phyloP scores from a whole-genome alignment of 352 stramenopile genomes.

The Pythium aquatile region DNA sequence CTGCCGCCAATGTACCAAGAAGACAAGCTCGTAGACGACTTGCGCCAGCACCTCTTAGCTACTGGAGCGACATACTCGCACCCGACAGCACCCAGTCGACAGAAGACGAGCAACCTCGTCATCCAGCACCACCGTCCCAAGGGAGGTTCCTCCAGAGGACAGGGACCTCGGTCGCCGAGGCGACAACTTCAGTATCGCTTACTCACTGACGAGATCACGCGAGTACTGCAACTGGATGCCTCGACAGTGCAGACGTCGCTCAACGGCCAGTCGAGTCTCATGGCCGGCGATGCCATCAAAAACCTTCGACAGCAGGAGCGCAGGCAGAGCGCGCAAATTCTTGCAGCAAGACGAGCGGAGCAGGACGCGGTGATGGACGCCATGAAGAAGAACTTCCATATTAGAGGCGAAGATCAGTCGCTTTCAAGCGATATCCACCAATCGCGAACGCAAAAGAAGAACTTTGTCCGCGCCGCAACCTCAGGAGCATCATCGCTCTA shows the following conservation, averaged over 20 bases:
- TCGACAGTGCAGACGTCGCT: slow-evolving; percentile 13
- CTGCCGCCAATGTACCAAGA: slow-evolving; percentile 47
- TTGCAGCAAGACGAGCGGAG: slow-evolving; percentile 5
- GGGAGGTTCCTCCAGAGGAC: not conserved
- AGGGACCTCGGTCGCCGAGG: not conserved
- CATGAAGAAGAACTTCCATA: slow-evolving; percentile 6
- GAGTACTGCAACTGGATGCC: slow-evolving; percentile 53
- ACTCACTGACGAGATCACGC: slow-evolving; percentile 47
- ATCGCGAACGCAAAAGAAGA: slow-evolving; percentile 19
- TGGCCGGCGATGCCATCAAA: slow-evolving; percentile 17
- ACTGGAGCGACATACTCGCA: slow-evolving; percentile 19
- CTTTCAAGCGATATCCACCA: slow-evolving; percentile 24
- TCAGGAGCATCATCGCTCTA: slow-evolving; percentile 15
- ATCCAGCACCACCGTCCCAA: slow-evolving; percentile 54
- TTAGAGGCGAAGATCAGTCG: slow-evolving; percentile 9
- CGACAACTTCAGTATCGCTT: slow-evolving; percentile 41
- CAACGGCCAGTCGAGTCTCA: slow-evolving; percentile 13
- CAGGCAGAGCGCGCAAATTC: slow-evolving; percentile 12
- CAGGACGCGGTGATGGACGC: slow-evolving; percentile 7
- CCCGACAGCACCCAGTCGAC: slow-evolving; percentile 16
- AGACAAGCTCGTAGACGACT: slow-evolving; percentile 35
- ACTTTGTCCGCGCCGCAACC: slow-evolving; percentile 8
- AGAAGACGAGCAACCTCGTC: slow-evolving; percentile 42
- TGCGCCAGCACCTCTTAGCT: slow-evolving; percentile 29
- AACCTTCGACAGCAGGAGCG: slow-evolving; percentile 23